Base-by-base conservation (phyloP, 176 grass and related monocot species). In the Oryza meridionalis region DNA sequence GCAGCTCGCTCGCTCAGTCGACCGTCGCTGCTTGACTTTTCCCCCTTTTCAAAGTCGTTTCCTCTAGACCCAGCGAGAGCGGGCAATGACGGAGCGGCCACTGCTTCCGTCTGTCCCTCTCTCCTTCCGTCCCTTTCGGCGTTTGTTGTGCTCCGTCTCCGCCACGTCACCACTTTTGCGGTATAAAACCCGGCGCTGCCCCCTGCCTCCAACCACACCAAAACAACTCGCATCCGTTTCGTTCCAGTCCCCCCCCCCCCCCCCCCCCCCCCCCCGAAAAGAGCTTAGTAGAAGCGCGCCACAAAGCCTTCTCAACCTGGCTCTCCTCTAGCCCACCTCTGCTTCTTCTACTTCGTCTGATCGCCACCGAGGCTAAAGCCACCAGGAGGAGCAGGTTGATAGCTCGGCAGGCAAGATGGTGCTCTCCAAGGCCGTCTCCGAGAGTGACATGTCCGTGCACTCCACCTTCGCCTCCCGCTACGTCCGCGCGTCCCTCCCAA, bases 401-500 rank as follows among this genome's bases (percentile, higher is more conserved):
- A 25, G 45, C 22, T 29, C 55, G 26, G 38, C 46, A 61, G 31
- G 7, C 19, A 26, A 31, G 40, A 90, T 93, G 88, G 89, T 89
- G 84, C 85, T 99, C 75, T 84, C 91, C 38, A 92, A 86, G 73
- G 65, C 90, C 15, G 75, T 88, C 49, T 98, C 92, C 22, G 89
- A 99, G 66, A 83, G 61, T 7, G 93, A 99, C 49, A 74, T 90
- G 66, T 99, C 96, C 6, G 84, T 99, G n/a, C 93, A 96, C 74
- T 99, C 93, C 24, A 99, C 93, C 11, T 99, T 99, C 82, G 96
- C 93, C 16, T 99, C 96, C 53, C 96, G 93, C 91, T 96, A 99
- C 61, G 96, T 95, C 64, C 91, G 92, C 9, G 33, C 88, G 11
- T 90, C 93, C 10, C 96, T 99, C 69, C 96, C 96, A 53, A 94